These are phyloP conservation scores for Rhipidocladum racemiflorum DNA, from an alignment of 176 grass and related monocot genomes.

Conservation along the genomic window DNA sequence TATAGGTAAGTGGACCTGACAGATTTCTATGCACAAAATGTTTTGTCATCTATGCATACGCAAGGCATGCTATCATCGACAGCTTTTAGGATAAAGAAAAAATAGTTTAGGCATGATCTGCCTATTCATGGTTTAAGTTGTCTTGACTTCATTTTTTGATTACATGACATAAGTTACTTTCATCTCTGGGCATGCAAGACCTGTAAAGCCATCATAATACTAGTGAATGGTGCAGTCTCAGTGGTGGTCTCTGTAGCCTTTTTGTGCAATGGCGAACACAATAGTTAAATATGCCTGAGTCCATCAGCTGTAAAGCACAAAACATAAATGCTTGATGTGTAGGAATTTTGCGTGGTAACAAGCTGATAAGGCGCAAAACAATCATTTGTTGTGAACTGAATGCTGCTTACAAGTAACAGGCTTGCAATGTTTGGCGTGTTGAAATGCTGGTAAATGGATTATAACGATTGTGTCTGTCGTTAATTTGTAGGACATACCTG, in stretches of 20 bases:
- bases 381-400: neutral
- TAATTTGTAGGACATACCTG: conserved; percentile 77
- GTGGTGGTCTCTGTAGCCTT: neutral
- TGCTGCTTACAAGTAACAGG: neutral
- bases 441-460: conserved; percentile 23
- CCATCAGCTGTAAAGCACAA: neutral
- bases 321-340: neutral
- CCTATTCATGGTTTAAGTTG: conserved; percentile 10
- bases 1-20: conserved; percentile 61
- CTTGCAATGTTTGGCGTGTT: conserved; percentile 4
- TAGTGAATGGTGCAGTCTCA: neutral
- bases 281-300: neutral
- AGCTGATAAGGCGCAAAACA: neutral
- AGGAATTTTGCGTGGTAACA: conserved; percentile 3
- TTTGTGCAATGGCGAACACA: neutral
- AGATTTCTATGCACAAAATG: conserved; percentile 15
- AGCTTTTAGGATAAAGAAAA: conserved; percentile 14
- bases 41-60: neutral
- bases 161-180: conserved; percentile 15
- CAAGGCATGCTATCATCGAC: neutral
- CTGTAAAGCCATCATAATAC: neutral
- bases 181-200: neutral
- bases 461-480: conserved; percentile 4
- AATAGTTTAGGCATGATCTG: conserved; percentile 17
- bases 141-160: neutral